Conservation (phyloP, 1,284 basidiomycete genomes). For the Fomitiporia mediterranea region DNA sequence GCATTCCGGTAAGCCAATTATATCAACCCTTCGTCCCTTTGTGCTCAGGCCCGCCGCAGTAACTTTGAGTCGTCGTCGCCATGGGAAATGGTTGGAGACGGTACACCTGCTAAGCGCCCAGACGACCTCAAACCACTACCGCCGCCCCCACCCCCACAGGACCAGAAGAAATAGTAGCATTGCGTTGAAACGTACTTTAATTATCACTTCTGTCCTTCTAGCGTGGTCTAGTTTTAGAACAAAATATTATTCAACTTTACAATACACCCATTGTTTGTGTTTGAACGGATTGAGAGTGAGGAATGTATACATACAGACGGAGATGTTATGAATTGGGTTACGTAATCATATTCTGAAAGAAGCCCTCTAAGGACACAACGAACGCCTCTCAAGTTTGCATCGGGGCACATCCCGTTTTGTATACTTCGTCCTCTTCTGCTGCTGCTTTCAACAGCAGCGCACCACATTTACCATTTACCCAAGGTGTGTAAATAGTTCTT, state of each 20-base stretch:
- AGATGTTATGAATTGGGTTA: neutral
- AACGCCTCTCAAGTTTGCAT: neutral
- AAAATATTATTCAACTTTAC: neutral
- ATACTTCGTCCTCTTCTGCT: neutral
- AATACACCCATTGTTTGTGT: neutral
- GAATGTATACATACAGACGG: neutral
- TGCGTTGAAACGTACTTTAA: neutral
- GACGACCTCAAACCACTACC: slow-evolving; percentile 68
- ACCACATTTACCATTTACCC: neutral
- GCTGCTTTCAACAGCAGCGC: slow-evolving; percentile 3
- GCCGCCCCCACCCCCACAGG: slow-evolving; percentile 51
- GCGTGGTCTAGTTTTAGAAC: neutral
- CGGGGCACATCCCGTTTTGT: neutral
- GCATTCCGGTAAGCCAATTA: slow-evolving; percentile 76
- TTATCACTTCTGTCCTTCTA: neutral
- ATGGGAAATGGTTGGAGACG: slow-evolving; percentile 96
- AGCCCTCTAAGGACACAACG: neutral
- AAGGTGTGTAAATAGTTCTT: slow-evolving; percentile 4
- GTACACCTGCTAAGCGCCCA: slow-evolving; percentile 66
- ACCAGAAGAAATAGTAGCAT: slow-evolving; percentile 56
- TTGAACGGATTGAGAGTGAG: neutral
- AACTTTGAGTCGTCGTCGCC: slow-evolving; percentile 95
- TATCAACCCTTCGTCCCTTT: neutral
- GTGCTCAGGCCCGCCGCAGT: slow-evolving; percentile 35
- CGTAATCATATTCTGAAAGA: neutral